These are phyloP conservation scores for Mycena galopus DNA, from an alignment of 768 basidiomycete species.

Conservation along the genomic window DNA sequence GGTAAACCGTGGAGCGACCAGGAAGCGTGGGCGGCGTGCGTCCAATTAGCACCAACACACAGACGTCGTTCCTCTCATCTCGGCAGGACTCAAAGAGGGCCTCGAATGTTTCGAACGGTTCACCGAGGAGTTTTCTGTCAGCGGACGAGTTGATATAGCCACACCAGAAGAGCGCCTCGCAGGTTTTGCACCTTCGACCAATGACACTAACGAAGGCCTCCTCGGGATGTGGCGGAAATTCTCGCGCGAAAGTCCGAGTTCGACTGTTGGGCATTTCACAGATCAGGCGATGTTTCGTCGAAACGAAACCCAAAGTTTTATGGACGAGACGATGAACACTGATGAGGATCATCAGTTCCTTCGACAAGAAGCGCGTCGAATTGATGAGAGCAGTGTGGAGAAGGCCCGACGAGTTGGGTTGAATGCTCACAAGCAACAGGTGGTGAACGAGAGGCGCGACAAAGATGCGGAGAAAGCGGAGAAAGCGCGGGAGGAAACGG, in stretches of 20 bases:
- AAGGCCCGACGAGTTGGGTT: neutral
- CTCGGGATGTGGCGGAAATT: constrained; percentile 8
- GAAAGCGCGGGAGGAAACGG: neutral
- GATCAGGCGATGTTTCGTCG: constrained; percentile 9
- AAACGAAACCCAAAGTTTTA: constrained; percentile 1
- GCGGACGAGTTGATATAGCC: neutral
- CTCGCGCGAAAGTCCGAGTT: constrained; percentile 11
- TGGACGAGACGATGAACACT: neutral
- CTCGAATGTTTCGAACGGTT: constrained; percentile 1
- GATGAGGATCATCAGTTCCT: neutral
- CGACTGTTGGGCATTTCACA: constrained; percentile 4
- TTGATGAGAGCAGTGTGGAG: constrained; percentile 8
- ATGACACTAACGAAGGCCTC: constrained; percentile 13
- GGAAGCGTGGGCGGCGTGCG: neutral
- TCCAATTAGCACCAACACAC: neutral
- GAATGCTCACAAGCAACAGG: neutral
- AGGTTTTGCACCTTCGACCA: neutral
- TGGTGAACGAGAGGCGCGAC: neutral
- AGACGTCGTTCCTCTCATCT: neutral
- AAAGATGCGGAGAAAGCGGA: no score
- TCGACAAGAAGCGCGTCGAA: neutral
- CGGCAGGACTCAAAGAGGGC: neutral
- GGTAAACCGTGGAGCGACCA: constrained; percentile 7
- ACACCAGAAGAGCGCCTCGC: neutral
- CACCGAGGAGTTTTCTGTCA: neutral